phyloP scores from a whole-genome alignment of 164 flowering plant species.

The Magnolia officinalis region DNA sequence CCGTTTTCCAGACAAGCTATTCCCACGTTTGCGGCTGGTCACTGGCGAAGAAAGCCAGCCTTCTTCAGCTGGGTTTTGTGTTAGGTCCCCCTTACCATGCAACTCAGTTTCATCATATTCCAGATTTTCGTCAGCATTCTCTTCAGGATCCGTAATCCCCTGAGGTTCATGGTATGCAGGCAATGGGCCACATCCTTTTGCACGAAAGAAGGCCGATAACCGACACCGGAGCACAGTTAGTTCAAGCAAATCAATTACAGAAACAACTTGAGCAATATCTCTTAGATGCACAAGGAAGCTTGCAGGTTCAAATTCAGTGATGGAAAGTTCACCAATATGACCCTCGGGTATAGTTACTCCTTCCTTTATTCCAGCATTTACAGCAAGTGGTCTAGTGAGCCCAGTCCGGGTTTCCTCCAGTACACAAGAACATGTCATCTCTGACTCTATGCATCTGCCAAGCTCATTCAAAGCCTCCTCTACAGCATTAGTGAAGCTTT shows the following conservation, averaged over 20 bases:
- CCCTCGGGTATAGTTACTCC: conserved; percentile 31
- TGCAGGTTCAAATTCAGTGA: conserved; percentile 38
- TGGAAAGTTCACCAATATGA: conserved; percentile 23
- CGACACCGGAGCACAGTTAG: conserved; percentile 30
- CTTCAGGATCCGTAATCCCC: conserved; percentile 28
- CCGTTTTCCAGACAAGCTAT: conserved; percentile 11
- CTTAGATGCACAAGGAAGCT: conserved; percentile 33
- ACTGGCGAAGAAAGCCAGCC: conserved; percentile 33
- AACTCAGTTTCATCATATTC: neutral
- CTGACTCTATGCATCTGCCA: conserved; percentile 41
- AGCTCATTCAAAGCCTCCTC: conserved; percentile 48
- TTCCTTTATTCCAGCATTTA: conserved; percentile 21
- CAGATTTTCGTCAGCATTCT: conserved; percentile 8
- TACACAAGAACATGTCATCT: conserved; percentile 55
- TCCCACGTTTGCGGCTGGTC: conserved; percentile 7
- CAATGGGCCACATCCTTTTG: conserved; percentile 43
- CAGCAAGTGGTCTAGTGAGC: conserved; percentile 28
- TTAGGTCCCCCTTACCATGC: conserved; percentile 14
- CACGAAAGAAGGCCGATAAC: conserved; percentile 47
- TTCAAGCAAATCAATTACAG: conserved; percentile 39
- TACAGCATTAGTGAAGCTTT: conserved; percentile 48
- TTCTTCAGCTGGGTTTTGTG: conserved; percentile 25
- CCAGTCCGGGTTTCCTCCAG: conserved; percentile 15
- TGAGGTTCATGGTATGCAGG: conserved; percentile 35
- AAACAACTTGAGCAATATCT: conserved; percentile 33